Evolutionary conservation across 176 grass and related monocot genomes (phyloP), one percentile per base, ranked within the genome.

Genomic region (Stipa capillata): DNA sequence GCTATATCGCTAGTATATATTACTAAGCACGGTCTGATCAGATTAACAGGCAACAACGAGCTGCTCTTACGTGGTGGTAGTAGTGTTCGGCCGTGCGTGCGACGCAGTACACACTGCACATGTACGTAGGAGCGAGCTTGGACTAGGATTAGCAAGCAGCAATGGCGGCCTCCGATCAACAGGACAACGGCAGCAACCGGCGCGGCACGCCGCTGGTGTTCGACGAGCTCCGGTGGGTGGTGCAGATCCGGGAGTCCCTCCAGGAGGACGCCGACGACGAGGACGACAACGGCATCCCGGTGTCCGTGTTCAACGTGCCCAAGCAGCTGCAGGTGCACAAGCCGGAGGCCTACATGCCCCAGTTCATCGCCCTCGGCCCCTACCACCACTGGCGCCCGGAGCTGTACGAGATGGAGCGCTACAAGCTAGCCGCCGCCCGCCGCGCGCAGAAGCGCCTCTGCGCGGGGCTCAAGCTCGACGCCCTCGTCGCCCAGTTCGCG

Each of bases 351-450:
- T 97, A 93, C 78, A 60, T 78, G 6, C 90, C 93, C 0, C 90
- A 97, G 85, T 76, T 93, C 75, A 91, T 93, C 45, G 90, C 93
- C 23, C 32, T 97, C 2, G 93, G 90, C 0, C 93, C 88, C 1
- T 97, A 97, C 80, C 90, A 97, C 90, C 93, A 90, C 76, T 93
- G 88, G 90, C 85, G 88, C 14, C 77, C 79, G 6, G 93, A 93
- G 74, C 84, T 97, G 44, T 97, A 93, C 65, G 93, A 97, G 60
- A 93, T 93, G 93, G 93, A 97, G 85, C 85, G 90, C 0, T 93
- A 93, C 85, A 97, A 93, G 76, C 93, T 93, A 54, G 90, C 90
- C 3, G 58, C 93, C 3, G 94, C 88, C 3, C 83, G 86, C 2
- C 88, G 90, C 56, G 87, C 85, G 25, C 90, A 91, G 88, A 88